Conservation (phyloP, 345 rosid species). For the Odontarrhena argentea region DNA sequence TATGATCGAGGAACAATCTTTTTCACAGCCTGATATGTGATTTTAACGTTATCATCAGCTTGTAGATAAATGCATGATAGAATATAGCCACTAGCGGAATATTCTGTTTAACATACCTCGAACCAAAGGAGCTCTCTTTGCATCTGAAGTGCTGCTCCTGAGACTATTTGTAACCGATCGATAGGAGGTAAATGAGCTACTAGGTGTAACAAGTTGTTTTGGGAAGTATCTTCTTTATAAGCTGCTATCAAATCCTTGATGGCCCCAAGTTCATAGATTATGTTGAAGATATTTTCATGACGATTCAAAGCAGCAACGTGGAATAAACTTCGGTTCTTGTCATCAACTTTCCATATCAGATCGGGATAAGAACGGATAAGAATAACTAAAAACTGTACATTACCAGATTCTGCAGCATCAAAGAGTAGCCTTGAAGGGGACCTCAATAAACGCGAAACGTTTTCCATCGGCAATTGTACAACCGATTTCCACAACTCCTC, state of each 20-base stretch:
- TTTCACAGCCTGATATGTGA: neutral
- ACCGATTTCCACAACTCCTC: slow-evolving; percentile 1
- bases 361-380: neutral
- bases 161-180: slow-evolving; percentile 38
- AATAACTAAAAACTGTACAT: neutral
- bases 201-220: slow-evolving; percentile 29
- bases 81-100: neutral
- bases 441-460: neutral
- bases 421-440: neutral
- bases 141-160: slow-evolving; percentile 45
- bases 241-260: neutral
- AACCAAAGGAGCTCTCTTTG: slow-evolving; percentile 6
- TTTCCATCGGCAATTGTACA: neutral
- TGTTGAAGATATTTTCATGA: neutral
- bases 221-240: neutral
- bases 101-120: neutral
- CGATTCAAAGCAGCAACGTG: neutral
- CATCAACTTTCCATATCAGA: neutral
- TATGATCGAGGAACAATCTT: neutral
- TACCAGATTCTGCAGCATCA: neutral
- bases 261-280: neutral
- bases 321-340: neutral
- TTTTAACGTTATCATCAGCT: neutral
- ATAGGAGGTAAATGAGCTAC: slow-evolving; percentile 40
- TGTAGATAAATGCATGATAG: too few relatives aligned